phyloP scores from a whole-genome alignment of 768 basidiomycete genomes.

The Suillus variegatus region DNA sequence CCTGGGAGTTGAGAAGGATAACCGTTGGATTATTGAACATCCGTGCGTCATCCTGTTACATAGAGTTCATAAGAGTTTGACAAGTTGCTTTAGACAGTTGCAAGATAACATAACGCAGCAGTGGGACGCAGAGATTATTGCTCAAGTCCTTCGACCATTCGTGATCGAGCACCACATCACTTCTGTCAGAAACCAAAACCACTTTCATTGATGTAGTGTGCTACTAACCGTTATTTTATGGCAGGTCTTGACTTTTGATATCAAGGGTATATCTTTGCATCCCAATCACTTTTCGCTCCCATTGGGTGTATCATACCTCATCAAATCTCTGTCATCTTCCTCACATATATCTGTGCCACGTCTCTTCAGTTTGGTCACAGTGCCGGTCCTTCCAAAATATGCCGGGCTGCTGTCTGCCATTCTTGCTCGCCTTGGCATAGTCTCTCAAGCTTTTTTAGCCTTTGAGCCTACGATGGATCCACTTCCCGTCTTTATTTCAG shows the following conservation, averaged over 20 bases:
- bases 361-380: slow-evolving; percentile 63
- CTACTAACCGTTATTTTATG: slow-evolving; percentile 4
- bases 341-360: slow-evolving; percentile 33
- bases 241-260: slow-evolving; percentile 88
- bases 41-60: slow-evolving; percentile 51
- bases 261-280: slow-evolving; percentile 74
- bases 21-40: slow-evolving; percentile 65
- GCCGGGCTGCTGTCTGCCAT: slow-evolving; percentile 52
- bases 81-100: slow-evolving; percentile 46
- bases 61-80: slow-evolving; percentile 13
- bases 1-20: slow-evolving; percentile 58
- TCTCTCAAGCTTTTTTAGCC: slow-evolving; percentile 11
- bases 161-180: slow-evolving; percentile 60
- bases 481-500: slow-evolving; percentile 52
- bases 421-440: slow-evolving; percentile 51
- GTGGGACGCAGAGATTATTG: slow-evolving; percentile 68
- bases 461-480: slow-evolving; percentile 3
- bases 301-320: slow-evolving; percentile 51
- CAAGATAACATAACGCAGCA: slow-evolving; percentile 69
- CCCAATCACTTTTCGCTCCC: slow-evolving; percentile 83
- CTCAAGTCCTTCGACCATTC: slow-evolving; percentile 58
- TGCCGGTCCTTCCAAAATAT: slow-evolving; percentile 62
- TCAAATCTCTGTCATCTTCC: slow-evolving; percentile 29
- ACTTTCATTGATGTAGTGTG: slow-evolving; percentile 20
- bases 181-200: slow-evolving; percentile 45